Evolutionary conservation across 768 basidiomycete genomes (phyloP).

Genomic region (Tricholoma furcatifolium): DNA sequence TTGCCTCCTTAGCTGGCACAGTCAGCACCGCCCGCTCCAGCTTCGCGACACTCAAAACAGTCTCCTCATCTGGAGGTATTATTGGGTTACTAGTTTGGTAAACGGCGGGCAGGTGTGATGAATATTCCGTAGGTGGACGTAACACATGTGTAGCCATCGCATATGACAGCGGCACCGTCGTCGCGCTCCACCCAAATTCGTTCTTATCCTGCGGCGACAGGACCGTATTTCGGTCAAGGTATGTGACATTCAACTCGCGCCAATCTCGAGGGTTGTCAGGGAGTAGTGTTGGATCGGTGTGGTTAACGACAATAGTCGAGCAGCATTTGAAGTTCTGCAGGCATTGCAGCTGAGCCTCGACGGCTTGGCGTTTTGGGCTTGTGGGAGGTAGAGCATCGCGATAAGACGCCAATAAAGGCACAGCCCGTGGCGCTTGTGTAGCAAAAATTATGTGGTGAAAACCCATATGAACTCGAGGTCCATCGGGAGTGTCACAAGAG

Average conservation of each 20-base stretch:
- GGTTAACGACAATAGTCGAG: constrained; percentile 64
- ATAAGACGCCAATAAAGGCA: constrained; percentile 50
- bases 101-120: constrained; percentile 33
- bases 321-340: constrained; percentile 55
- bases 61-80: constrained; percentile 44
- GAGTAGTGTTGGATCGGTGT: constrained; percentile 59
- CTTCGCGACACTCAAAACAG: constrained; percentile 53
- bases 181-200: constrained; percentile 16
- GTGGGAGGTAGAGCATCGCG: constrained; percentile 31
- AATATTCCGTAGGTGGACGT: constrained; percentile 33
- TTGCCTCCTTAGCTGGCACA: constrained; percentile 46
- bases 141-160: constrained; percentile 75
- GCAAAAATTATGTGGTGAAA: constrained; percentile 73
- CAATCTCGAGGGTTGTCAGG: constrained; percentile 49
- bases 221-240: constrained; percentile 10
- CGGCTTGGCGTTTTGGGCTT: constrained; percentile 23
- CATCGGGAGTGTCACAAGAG: constrained; percentile 30
- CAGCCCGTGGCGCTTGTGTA: constrained; percentile 70
- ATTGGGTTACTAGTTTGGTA: constrained; percentile 79
- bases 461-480: constrained; percentile 32
- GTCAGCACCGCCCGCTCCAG: constrained; percentile 66
- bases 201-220: constrained; percentile 2
- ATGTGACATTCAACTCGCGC: constrained; percentile 67
- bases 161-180: constrained; percentile 41
- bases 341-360: constrained; percentile 44